Base-by-base conservation (phyloP, 495 filamentous ascomycete genomes). In the Neurospora sp. region DNA sequence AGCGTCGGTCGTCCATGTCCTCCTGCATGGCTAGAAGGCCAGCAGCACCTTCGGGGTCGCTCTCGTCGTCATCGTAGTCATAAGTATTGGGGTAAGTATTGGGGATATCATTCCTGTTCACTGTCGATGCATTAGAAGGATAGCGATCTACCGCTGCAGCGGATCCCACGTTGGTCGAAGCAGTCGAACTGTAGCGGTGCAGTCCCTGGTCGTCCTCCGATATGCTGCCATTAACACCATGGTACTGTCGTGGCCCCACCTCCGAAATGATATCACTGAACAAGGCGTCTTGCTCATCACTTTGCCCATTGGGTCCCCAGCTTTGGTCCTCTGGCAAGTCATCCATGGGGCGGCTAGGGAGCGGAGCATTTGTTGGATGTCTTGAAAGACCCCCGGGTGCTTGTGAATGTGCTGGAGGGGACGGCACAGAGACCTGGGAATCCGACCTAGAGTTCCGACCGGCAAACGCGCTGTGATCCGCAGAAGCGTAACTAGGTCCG, bases 31-130 rank as follows among this genome's bases (percentile, higher is more conserved):
- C 94, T 74, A 90, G 89, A 20, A 96, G 82, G 1, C 96, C 96
- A 37, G 92, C 93, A 27, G 92, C 91, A 37, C 93, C 95, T 80
- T 99, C 96, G 0, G 93, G 89, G 74, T 99, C 96, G 76, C 94
- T 97, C 38, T 93, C 92, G 73, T 96, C 85, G 38, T 81, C 82
- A 20, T 82, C 80, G 73, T 76, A 80, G 37, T 79, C 75, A 48
- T 80, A 79, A 8, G 79, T 78, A 1, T 82, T 73, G 4, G 70
- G 45, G 44, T 80, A 79, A 6, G 79, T 78, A 1, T 82, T 73
- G 3, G 70, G 45, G 10, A 74, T 73, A 71, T 80, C 77, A 68
- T 84, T 84, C 39, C 79, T 79, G 71, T 82, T 83, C 40, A 85
- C 68, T 4, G 85, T 86, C 6, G 85, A 85, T 7, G 86, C 84